Percentiles rank a stretch among this genome's conserved stretches.
phyloP scores from a whole-genome alignment of 345 rosid genomes.

The Hibiscus tridactylites region DNA sequence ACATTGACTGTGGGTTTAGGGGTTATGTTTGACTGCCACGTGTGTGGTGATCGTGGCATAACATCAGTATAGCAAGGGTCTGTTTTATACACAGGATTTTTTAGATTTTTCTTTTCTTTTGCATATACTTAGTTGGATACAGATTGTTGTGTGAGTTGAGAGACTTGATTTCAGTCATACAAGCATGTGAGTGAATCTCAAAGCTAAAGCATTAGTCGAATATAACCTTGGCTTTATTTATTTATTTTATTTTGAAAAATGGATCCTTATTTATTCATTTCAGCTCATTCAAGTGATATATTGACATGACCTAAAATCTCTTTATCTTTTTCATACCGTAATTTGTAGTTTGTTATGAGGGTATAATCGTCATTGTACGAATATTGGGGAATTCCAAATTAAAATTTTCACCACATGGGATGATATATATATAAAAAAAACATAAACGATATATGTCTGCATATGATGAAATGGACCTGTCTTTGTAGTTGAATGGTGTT shows the following conservation, averaged over 20 bases:
- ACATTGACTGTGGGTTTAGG: neutral
- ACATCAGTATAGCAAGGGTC: neutral
- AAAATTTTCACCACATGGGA: neutral
- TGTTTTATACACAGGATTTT: neutral
- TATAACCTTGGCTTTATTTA: neutral
- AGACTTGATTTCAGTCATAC: neutral
- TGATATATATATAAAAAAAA: neutral
- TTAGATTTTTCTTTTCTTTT: neutral
- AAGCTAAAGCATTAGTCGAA: neutral
- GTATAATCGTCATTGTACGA: neutral
- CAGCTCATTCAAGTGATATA: neutral
- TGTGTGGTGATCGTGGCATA: neutral
- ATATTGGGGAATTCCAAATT: neutral
- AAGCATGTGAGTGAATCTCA: neutral
- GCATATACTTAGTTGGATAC: neutral
- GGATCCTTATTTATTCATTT: conserved; percentile 3
- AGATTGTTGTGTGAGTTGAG: neutral
- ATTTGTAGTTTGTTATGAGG: neutral
- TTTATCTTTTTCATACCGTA: neutral
- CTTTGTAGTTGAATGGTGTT: conserved; percentile 16
- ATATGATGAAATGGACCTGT: conserved; percentile 13
- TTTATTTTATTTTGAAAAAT: neutral
- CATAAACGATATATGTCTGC: neutral
- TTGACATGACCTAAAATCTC: neutral
- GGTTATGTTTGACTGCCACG: neutral